Base-by-base conservation (phyloP, 78 protist species). In the Anaeramoeba flamelloides region DNA sequence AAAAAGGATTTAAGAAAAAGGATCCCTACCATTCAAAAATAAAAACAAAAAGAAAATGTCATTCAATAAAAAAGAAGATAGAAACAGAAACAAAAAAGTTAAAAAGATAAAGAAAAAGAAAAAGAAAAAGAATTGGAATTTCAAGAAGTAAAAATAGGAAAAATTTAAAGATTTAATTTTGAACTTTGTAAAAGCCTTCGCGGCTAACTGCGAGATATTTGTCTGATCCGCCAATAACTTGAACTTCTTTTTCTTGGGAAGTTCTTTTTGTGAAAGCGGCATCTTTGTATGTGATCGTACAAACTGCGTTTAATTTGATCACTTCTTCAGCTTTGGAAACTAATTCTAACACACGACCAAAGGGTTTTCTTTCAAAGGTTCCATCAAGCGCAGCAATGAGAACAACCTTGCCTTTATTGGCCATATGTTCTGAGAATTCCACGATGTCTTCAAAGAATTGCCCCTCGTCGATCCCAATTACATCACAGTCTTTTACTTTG, bases 381-480 rank as follows among this genome's bases (percentile, higher is more conserved):
- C 93, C 95, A 75, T 91, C 94, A 1, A 93, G 83, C 3, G 96
- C 94, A 0, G 93, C 85, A 33, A 93, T 87, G 30, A 93, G 84
- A 4, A 93, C 94, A 2, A 86, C 83, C 85, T 90, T 89, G 41
- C 96, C 96, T 22, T 65, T 81, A 40, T 90, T 88, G 31, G 94
- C 93, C 36, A 80, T 37, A 1, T 77, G 65, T 38, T 90, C 93
- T 76, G 91, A 84, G 41, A 91, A 93, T 22, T 74, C 78, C 26
- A 85, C 89, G 30, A 91, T 22, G 80, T 91, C 96, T 33, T 92
- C 91, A 84, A 91, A 93, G 86, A n/a, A n/a, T 74, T 91, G 96
- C 22, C 93, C 96, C 87, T 92, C 96, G 81, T 92, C 96, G 39
- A 92, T 83, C 41, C 91, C 96, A 17, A 93, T 87, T n/a, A 90